Evolutionary conservation across 2,329 filamentous ascomycete species (phyloP).

Genomic region (Fusarium sp.): DNA sequence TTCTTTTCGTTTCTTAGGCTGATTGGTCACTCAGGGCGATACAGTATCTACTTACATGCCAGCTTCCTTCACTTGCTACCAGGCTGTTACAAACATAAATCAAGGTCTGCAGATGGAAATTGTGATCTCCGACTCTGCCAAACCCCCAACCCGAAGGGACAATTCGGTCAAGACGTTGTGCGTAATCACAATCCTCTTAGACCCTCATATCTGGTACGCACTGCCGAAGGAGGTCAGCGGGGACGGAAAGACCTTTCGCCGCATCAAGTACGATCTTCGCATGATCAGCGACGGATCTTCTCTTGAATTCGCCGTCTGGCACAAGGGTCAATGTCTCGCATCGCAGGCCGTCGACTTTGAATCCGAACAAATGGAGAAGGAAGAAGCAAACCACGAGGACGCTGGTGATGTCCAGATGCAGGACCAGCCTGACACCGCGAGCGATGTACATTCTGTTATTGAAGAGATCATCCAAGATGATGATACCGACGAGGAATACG

Average conservation of each 20-base stretch:
- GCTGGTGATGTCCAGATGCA: not conserved
- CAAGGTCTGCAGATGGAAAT: constrained; percentile 24
- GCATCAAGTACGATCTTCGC: constrained; percentile 40
- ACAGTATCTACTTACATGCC: constrained; percentile 25
- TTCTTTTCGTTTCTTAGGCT: not conserved
- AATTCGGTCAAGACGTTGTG: constrained; percentile 35
- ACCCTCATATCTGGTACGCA: constrained; percentile 21
- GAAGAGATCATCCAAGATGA: not conserved
- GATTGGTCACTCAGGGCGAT: constrained; percentile 18
- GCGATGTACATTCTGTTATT: not conserved
- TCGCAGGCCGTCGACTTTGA: constrained; percentile 41
- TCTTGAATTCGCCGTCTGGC: constrained; percentile 44
- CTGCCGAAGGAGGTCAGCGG: constrained; percentile 37
- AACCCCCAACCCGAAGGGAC: constrained; percentile 20
- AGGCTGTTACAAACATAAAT: constrained; percentile 2
- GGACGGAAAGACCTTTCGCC: constrained; percentile 12
- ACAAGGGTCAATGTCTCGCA: constrained; percentile 39
- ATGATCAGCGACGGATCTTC: constrained; percentile 44
- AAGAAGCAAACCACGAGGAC: not conserved
- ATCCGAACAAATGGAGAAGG: constrained; percentile 12
- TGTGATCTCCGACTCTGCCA: constrained; percentile 14
- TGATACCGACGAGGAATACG: constrained; percentile 1
- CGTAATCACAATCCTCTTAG: constrained; percentile 24
- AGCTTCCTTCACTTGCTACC: constrained; percentile 17
- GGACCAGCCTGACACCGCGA: not conserved